Percentiles rank a stretch among this genome's conserved stretches.
These are phyloP conservation scores for Coniochaeta sp. DNA, from an alignment of 2,329 filamentous ascomycete species.

Conservation along the genomic window DNA sequence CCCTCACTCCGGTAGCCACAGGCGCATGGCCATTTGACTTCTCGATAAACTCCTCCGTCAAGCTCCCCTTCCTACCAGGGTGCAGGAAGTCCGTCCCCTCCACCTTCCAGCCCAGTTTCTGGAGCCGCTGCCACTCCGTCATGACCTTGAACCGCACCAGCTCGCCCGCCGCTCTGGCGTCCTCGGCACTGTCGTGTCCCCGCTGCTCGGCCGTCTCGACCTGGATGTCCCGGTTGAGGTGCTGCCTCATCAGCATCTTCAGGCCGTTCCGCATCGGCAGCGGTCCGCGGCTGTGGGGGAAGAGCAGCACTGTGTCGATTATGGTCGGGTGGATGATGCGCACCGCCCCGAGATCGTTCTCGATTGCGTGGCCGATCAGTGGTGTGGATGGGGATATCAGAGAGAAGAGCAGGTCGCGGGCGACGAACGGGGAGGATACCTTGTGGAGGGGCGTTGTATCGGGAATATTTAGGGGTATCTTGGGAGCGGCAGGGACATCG, in stretches of 20 bases:
- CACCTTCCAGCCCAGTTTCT: slow-evolving; percentile 59
- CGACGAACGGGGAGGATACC: slow-evolving; percentile 65
- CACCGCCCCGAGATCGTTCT: slow-evolving; percentile 86
- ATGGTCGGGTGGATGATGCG: slow-evolving; percentile 79
- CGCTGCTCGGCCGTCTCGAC: slow-evolving; percentile 43
- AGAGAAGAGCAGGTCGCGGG: slow-evolving; percentile 69
- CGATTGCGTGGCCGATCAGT: slow-evolving; percentile 85
- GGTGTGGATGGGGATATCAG: slow-evolving; percentile 71
- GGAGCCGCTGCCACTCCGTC: slow-evolving; percentile 62
- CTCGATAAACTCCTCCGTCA: background rate
- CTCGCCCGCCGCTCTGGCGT: slow-evolving; percentile 83
- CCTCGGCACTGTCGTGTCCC: slow-evolving; percentile 90
- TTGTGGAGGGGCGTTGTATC: slow-evolving; percentile 50
- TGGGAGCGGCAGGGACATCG: slow-evolving; percentile 13
- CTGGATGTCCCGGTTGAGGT: slow-evolving; percentile 74
- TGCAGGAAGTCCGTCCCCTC: slow-evolving; percentile 37
- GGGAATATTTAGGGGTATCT: slow-evolving; percentile 6
- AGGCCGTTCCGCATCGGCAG: slow-evolving; percentile 72
- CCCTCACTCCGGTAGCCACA: background rate
- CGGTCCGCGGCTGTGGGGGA: slow-evolving; percentile 61
- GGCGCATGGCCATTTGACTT: background rate
- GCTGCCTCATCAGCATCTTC: slow-evolving; percentile 62
- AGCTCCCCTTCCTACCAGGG: slow-evolving; percentile 21
- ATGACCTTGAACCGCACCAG: slow-evolving; percentile 66
- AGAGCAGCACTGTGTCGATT: slow-evolving; percentile 80